phyloP scores from a whole-genome alignment of 495 filamentous ascomycete genomes.

The Bacidia gigantensis region DNA sequence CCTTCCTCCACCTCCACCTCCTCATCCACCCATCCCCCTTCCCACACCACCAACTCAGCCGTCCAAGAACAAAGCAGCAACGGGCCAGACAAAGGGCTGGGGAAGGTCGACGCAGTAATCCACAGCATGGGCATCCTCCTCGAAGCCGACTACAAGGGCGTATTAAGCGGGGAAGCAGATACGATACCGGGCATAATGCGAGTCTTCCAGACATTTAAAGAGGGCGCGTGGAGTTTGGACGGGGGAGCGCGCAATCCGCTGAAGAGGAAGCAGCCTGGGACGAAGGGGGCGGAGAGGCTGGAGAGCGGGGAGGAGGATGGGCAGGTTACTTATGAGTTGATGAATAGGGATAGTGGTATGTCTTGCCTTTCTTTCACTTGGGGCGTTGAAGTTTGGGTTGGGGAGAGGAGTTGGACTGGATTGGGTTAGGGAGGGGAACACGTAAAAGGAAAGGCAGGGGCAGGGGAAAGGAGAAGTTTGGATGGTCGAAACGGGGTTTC shows the following conservation, averaged over 20 bases:
- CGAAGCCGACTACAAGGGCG: slow-evolving; percentile 94
- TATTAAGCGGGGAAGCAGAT: slow-evolving; percentile 67
- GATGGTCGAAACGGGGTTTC: too few relatives aligned
- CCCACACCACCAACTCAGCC: too few relatives aligned
- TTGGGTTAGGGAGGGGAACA: too few relatives aligned
- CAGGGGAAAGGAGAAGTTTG: too few relatives aligned
- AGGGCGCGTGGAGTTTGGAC: slow-evolving; percentile 46
- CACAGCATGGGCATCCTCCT: slow-evolving; percentile 93
- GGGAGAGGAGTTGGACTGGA: not conserved
- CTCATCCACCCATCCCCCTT: too few relatives aligned
- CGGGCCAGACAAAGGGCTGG: not conserved
- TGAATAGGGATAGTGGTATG: slow-evolving; percentile 79
- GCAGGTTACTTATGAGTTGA: slow-evolving; percentile 89
- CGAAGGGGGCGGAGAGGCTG: slow-evolving; percentile 41
- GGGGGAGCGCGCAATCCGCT: slow-evolving; percentile 31
- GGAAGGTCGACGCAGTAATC: slow-evolving; percentile 65
- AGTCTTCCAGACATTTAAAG: slow-evolving; percentile 61
- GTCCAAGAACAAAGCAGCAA: too few relatives aligned
- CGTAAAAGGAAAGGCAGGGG: too few relatives aligned
- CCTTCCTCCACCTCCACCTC: too few relatives aligned
- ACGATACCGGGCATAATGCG: slow-evolving; percentile 57
- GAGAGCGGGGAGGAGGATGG: slow-evolving; percentile 49
- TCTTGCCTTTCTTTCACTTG: not conserved
- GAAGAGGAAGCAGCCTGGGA: slow-evolving; percentile 43
- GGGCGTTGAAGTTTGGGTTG: not conserved